Base-by-base conservation (phyloP, 192 early-diverging fungal genomes). In the Chytriomyces sp. region DNA sequence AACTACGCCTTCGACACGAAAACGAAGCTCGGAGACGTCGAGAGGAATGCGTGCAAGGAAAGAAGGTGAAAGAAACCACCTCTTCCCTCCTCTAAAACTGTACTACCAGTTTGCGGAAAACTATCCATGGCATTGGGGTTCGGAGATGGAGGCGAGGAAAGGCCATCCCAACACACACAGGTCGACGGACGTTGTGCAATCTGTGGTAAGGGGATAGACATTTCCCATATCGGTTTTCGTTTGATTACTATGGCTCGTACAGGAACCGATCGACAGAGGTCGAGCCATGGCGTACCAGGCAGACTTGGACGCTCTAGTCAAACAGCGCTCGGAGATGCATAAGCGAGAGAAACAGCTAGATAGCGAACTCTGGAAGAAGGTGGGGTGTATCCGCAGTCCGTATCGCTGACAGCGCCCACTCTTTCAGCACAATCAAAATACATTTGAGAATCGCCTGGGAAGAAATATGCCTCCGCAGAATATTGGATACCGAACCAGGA, bases 41-140 rank as follows among this genome's bases (percentile, higher is more conserved):
- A 52, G 63, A 65, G 52, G 63, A 44, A 34, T 49, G 14, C n/a
- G 19, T 26, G 38, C 63, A 65, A 49, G 63, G 63, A 44, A 65
- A 65, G 34, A 7, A n/a, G 5, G 63, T 65, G 17, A 10, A 32
- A 19, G n/a, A n/a, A n/a, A n/a, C n/a, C n/a, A n/a, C n/a, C n/a
- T n/a, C n/a, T 49, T 1, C 39, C 17, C 0, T 65, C 5, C 31
- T 65, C 52, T 65, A 4, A 3, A 17, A 49, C 49, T 49, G 44
- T 49, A 22, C 19, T n/a, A 17, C 10, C 39, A 65, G 63, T 65
- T 49, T 49, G 63, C 39, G 8, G 28, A 41, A 10, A 49, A 25
- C n/a, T 65, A 65, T 65, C 63, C 63, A 8, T 65, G 63, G 63
- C 22, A 65, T 33, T 65, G 63, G 63, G 63, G 63, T 12, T 22